Evolutionary conservation across 805 yeast species (phyloP).

Genomic region (Candida endomychidarum): DNA sequence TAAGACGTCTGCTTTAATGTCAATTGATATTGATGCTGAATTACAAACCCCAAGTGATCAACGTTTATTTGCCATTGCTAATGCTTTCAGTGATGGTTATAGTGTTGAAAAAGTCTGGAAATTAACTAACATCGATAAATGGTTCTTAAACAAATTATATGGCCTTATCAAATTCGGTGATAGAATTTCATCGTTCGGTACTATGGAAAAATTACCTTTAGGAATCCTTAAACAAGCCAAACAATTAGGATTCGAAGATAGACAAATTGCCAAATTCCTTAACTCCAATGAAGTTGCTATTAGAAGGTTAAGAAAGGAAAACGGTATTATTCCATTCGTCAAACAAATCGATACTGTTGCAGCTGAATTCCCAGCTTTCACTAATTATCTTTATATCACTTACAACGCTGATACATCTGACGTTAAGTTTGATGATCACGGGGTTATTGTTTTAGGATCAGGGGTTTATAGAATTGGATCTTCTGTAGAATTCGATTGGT

Average conservation of each 20-base stretch:
- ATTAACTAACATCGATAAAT: constrained; percentile 86
- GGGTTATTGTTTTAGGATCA: constrained; percentile 93
- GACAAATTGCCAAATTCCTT: constrained; percentile 89
- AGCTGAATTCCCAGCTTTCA: constrained; percentile 96
- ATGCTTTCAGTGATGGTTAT: constrained; percentile 86
- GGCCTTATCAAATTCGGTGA: constrained; percentile 72
- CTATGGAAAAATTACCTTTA: constrained; percentile 62
- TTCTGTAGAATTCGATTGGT: constrained; percentile 98
- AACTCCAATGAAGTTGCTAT: constrained; percentile 91
- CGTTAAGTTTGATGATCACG: constrained; percentile 85
- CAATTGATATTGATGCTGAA: constrained; percentile 89
- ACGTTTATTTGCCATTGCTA: constrained; percentile 94
- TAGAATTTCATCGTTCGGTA: constrained; percentile 55
- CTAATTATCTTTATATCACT: constrained; percentile 92
- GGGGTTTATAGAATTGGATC: constrained; percentile 99
- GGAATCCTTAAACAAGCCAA: constrained; percentile 77
- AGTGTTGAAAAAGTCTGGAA: constrained; percentile 91
- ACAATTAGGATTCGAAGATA: constrained; percentile 94
- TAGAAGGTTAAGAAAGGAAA: constrained; percentile 83
- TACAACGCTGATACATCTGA: constrained; percentile 91
- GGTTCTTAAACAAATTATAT: constrained; percentile 89
- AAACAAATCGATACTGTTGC: constrained; percentile 98
- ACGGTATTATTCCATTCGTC: constrained; percentile 85
- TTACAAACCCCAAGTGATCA: constrained; percentile 97
- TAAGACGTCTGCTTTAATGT: constrained; percentile 79